A percentile compares a stretch with the other conserved stretches of the same genome.
These are phyloP conservation scores for Podospora didyma DNA, from an alignment of 495 filamentous ascomycete species.

Conservation along the genomic window DNA sequence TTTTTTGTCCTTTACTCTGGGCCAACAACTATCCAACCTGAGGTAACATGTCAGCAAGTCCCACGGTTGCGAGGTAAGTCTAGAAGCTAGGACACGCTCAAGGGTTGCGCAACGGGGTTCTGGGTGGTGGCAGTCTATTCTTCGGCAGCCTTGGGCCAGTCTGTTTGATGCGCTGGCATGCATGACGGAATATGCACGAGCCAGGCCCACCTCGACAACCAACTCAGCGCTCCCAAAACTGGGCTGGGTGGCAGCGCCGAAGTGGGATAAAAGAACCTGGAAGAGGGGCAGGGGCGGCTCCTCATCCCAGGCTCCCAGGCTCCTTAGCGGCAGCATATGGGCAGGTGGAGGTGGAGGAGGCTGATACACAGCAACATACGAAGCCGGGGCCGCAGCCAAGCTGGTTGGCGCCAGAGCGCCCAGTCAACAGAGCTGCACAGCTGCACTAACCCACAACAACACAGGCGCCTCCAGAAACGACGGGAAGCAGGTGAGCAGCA, in stretches of 20 bases:
- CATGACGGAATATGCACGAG: constrained; percentile 55
- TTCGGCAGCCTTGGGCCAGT: constrained; percentile 40
- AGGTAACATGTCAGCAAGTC: constrained; percentile 36
- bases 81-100: constrained; percentile 28
- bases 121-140: constrained; percentile 36
- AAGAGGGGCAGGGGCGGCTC: not conserved
- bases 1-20: not conserved
- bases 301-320: not conserved
- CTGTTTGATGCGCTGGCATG: constrained; percentile 53
- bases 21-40: constrained; percentile 14
- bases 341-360: not conserved
- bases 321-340: not conserved
- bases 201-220: constrained; percentile 43
- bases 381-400: constrained; percentile 11
- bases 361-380: not conserved
- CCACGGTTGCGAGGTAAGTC: constrained; percentile 28
- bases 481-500: not conserved
- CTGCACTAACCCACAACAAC: not conserved
- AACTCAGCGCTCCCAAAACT: constrained; percentile 30
- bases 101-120: constrained; percentile 33
- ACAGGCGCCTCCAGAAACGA: not conserved
- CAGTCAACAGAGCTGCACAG: not conserved
- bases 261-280: constrained; percentile 11
- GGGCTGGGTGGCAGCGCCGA: constrained; percentile 21
- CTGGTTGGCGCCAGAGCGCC: constrained; percentile 2